Evolutionary conservation across 2,329 filamentous ascomycete species (phyloP).

Genomic region (Blastomyces silverae): DNA sequence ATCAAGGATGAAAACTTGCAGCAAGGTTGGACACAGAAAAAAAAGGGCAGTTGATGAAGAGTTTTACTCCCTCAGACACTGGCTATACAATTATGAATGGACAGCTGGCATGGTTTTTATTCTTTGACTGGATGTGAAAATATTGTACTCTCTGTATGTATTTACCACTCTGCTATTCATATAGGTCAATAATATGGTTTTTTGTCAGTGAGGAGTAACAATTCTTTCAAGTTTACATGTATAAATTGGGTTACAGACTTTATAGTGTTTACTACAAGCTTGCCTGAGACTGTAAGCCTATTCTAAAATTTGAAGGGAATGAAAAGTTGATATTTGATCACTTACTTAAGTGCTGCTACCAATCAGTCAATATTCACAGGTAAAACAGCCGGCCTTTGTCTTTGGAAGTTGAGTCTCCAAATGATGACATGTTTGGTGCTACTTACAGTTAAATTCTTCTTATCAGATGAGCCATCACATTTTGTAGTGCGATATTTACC

Average conservation of each 20-base stretch:
- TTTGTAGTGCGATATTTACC: neutral
- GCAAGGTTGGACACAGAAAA: neutral
- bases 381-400: neutral
- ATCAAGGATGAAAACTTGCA: conserved; percentile 1
- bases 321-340: neutral
- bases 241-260: neutral
- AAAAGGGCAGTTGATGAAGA: neutral
- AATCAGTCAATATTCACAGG: neutral
- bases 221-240: no score
- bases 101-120: neutral
- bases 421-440: neutral
- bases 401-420: neutral
- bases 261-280: neutral
- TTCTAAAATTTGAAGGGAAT: neutral
- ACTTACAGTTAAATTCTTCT: neutral
- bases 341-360: no score
- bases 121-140: neutral
- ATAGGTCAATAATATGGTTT: neutral
- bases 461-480: neutral
- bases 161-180: neutral
- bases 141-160: neutral
- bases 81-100: neutral
- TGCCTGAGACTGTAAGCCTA: neutral
- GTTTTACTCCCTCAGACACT: neutral
- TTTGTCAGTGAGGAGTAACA: neutral